Evolutionary conservation across 352 stramenopile genomes (phyloP), one percentile per base, ranked within the genome.

Genomic region (Thraustochytrium sp.): DNA sequence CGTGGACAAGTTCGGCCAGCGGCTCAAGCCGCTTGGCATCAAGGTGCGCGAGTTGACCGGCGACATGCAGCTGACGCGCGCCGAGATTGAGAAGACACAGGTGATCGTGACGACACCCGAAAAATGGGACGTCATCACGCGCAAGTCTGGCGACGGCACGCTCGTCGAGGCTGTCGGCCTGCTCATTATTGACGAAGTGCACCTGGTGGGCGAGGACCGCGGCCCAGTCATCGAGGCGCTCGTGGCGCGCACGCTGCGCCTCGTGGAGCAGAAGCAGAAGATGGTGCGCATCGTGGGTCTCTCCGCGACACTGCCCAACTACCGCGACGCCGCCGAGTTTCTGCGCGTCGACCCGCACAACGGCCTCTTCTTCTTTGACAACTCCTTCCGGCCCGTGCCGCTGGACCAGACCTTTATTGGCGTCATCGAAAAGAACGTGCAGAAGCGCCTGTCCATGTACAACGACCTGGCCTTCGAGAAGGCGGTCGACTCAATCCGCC

Each of bases 171-270:
- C 77, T 9, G 86, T 88, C 34, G 74, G 95, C 61, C 90, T 99
- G 36, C 87, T 99, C 18, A 99, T 99, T 85, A 98, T 99, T 84
- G 97, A 99, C 87, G 97, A 99, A 90, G 96, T 99, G 11, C 97
- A 99, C 85, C 89, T 99, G 59, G 89, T 99, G 1, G 97, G 96
- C 2, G 96, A 99, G 77, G 96, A 99, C 80, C 93, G 97, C 76
- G 97, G 97, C 9, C 96, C 96, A 4, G 97, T 99, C 1, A 99
- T 99, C 76, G 97, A 99, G 85, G 98, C 93, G 16, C 97, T 99
- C 65, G 96, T 99, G n/a, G 96, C 97, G 3, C 90, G 97, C 51
- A 97, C 97, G 29, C 90, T 99, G 84, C 94, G 97, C 18, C 82
- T 85, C 16, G 96, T 99, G 3, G 96, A 99, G 89, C 96, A 92